phyloP scores from a whole-genome alignment of 1,284 basidiomycete genomes.

The Lignosus rhinocerotis region DNA sequence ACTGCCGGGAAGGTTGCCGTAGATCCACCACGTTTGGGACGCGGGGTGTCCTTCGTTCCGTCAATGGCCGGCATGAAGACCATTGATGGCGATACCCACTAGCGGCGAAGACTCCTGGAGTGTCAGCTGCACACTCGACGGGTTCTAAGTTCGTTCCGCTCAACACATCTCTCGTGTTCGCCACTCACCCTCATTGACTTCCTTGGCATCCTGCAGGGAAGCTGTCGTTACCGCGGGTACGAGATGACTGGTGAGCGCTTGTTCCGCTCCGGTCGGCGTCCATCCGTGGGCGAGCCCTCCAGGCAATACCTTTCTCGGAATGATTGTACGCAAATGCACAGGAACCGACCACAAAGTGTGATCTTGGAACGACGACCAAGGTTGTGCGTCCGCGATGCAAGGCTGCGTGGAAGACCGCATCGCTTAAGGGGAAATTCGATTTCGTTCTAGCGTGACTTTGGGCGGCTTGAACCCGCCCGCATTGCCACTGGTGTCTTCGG shows the following conservation, averaged over 20 bases:
- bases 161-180: background rate
- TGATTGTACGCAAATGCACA: background rate
- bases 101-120: background rate
- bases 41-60: background rate
- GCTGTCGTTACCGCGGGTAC: background rate
- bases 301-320: background rate
- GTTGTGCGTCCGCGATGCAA: background rate
- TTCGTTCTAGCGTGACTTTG: background rate
- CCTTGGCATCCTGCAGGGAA: background rate
- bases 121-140: background rate
- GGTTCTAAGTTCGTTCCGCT: background rate
- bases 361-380: background rate
- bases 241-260: background rate
- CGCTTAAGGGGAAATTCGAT: background rate
- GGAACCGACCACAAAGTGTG: background rate
- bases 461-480: background rate
- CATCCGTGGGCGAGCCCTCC: background rate
- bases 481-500: background rate
- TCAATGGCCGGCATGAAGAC: background rate
- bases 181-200: background rate
- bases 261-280: background rate
- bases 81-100: background rate
- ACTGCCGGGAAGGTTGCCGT: background rate
- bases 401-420: background rate
- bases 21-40: background rate